Base-by-base conservation (phyloP, 805 yeast genomes). In the Candida chauliodis region DNA sequence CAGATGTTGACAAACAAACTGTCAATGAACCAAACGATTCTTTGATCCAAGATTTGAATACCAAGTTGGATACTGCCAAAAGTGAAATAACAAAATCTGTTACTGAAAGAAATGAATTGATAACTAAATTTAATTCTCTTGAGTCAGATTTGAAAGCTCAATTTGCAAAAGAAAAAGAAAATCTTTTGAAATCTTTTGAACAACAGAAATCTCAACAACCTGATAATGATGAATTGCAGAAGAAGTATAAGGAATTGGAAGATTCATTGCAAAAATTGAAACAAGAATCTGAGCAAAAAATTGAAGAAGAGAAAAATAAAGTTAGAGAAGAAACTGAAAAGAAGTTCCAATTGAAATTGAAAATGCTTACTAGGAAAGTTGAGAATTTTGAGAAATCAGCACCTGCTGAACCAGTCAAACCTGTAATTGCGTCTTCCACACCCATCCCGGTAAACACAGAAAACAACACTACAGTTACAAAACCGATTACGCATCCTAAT, bases 281-380 rank as follows among this genome's bases (percentile, higher is more conserved):
- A 21, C 32, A 27, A 20, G 53, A 52, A 8, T 56, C 55, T 28
- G 51, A 49, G 17, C 27, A 32, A 18, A 43, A 45, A 31, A 37
- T 54, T 25, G 47, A 47, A 15, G 44, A 45, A 16, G 62, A 55
- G 30, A 59, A 56, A 37, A 69, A 64, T 22, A 73, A 67, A 32
- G 69, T 74, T 2, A 61, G 75, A 34, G 63, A 66, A 37, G 73
- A 75, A 18, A 72, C 76, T 30, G 74, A 75, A 35, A 75, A 78
- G 52, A 79, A 79, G 50, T 72, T 71, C 34, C 82, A 75, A 42
- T 72, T 83, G 56, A 74, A 79, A 47, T 69, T 72, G 40, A 74
- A 70, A 42, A 71, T 82, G 56, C 62, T 78, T 48, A 73, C 70
- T 47, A 66, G 68, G 45, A 79, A 74, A 53, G 60, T 76, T n/a